These are phyloP conservation scores for Coelastrella sp. DNA, from an alignment of 139 green algal species.

Conservation along the genomic window DNA sequence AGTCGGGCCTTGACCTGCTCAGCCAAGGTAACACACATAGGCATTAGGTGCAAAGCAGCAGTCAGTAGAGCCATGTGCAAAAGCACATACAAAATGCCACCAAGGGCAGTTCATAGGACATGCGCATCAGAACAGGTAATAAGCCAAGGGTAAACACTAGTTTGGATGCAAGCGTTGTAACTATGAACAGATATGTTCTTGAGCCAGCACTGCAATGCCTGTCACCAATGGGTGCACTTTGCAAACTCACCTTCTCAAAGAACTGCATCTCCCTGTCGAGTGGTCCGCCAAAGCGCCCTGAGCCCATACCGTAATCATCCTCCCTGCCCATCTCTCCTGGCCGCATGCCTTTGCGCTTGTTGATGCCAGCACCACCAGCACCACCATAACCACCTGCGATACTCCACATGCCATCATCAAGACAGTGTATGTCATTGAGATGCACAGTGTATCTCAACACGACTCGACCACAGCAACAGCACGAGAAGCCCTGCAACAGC, in stretches of 20 bases:
- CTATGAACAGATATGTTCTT: not conserved
- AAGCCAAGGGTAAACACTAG: too few relatives aligned
- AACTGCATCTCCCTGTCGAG: slow-evolving; percentile 44
- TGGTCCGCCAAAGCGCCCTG: slow-evolving; percentile 29
- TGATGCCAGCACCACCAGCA: not conserved
- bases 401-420: not conserved
- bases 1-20: slow-evolving; percentile 71
- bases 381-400: not conserved
- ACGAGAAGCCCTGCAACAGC: not conserved
- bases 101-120: too few relatives aligned
- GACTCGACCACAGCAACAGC: too few relatives aligned
- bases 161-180: too few relatives aligned
- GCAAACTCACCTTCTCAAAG: slow-evolving; percentile 40
- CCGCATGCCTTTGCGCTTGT: slow-evolving; percentile 48
- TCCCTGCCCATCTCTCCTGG: slow-evolving; percentile 23
- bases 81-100: not conserved
- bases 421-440: too few relatives aligned
- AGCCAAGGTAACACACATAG: slow-evolving; percentile 61
- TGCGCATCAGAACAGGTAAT: too few relatives aligned
- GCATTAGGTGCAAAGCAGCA: not conserved
- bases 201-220: too few relatives aligned
- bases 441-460: not conserved
- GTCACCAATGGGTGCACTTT: too few relatives aligned
- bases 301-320: slow-evolving; percentile 31
- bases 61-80: not conserved